phyloP scores from a whole-genome alignment of 495 filamentous ascomycete species.

The Neurospora sp. region DNA sequence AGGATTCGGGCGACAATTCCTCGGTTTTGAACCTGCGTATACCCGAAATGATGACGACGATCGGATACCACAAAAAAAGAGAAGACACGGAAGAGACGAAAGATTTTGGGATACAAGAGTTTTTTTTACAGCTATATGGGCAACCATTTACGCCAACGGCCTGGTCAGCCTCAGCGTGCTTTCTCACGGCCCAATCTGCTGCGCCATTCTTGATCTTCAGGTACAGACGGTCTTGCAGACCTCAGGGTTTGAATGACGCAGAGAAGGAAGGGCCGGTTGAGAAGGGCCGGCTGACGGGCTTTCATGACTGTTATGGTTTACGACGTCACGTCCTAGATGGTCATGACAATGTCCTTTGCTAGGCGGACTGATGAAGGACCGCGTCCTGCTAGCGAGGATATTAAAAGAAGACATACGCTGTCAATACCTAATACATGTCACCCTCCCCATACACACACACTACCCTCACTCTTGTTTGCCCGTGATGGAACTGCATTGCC shows the following conservation, averaged over 20 bases:
- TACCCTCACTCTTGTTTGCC: background rate
- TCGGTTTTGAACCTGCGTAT: background rate
- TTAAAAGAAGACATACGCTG: constrained; percentile 8
- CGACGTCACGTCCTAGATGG: constrained; percentile 31
- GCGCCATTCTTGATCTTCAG: background rate
- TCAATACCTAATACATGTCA: constrained; percentile 8
- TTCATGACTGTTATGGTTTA: constrained; percentile 32
- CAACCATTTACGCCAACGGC: constrained; percentile 22
- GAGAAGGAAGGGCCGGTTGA: background rate
- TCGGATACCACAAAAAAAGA: constrained; percentile 12
- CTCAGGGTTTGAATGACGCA: background rate
- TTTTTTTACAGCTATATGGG: constrained; percentile 24
- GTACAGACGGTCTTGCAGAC: background rate
- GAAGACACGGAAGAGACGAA: constrained; percentile 13
- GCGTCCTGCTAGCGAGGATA: constrained; percentile 1
- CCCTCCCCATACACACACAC: background rate
- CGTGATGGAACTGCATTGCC: background rate
- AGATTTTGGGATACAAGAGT: constrained; percentile 20
- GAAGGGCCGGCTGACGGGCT: constrained; percentile 1
- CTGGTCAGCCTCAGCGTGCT: constrained; percentile 5
- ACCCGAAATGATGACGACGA: constrained; percentile 19
- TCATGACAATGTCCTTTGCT: constrained; percentile 18
- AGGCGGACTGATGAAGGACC: constrained; percentile 6
- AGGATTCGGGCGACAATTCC: background rate
- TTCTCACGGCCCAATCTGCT: background rate